Evolutionary conservation across 2,329 filamentous ascomycete genomes (phyloP), one percentile per base, ranked within the genome.

Genomic region (Hypocrella siamensis): DNA sequence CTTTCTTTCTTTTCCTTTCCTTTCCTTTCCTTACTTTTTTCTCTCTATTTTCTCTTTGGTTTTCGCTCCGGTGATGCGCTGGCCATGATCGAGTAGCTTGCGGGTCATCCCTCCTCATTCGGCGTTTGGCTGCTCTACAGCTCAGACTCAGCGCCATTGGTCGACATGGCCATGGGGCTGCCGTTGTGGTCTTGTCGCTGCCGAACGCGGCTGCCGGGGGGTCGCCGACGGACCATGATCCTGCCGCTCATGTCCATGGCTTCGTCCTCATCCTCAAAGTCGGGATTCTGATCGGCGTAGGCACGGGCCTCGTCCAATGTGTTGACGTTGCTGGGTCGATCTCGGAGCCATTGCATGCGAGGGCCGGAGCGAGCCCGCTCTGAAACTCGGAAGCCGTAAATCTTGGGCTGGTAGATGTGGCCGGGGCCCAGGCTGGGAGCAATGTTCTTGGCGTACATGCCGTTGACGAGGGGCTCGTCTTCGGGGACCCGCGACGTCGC

Each of bases 351-450:
- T 52, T 86, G 85, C 90, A 98, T 98, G 38, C 90, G 71, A 10
- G 90, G 90, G 0, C 90, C 90, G 17, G 82, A 85, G 42, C 81
- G 75, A 26, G 90, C 83, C 35, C 86, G 68, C 56, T 96, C 90
- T 14, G 82, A 88, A 16, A 98, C 90, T 38, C 80, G 74, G 62
- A 98, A 98, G 18, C 90, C 90, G 57, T 96, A 98, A 52, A 98
- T 96, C 43, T 78, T 80, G 36, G 90, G 85, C 51, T 94, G 84
- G 57, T 96, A 96, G 46, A 94, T 83, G 52, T 76, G 84, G 36
- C 75, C 74, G 30, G 63, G 63, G 9, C 90, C 90, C 3, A 98
- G 66, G 2, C 85, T 84, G 0, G 90, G 86, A 2, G 80, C 86
- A 41, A 94, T 79, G 53, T 96, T 98, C 44, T 75, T 70, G 4